Base-by-base conservation (phyloP, 2,329 filamentous ascomycete species). In the Paraphoma sp. region DNA sequence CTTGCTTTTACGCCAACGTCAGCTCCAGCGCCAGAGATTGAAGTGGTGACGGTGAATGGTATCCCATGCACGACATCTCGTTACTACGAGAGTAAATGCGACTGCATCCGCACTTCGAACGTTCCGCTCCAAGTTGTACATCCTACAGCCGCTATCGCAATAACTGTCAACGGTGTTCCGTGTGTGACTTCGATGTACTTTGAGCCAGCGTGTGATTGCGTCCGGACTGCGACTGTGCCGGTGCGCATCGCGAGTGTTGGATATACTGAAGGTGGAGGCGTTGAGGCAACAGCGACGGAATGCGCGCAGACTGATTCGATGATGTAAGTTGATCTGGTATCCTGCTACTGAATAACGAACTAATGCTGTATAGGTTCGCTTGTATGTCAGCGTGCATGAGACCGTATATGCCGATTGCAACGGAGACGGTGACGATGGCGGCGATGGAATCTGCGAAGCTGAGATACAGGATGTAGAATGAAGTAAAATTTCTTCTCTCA, bases 391-490 rank as follows among this genome's bases (percentile, higher is more conserved):
- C 47, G n/a, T 49, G 47, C 16, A 49, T 49, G 47, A 28, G 1
- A n/a, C 10, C 31, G 28, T 18, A 14, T 18, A 46, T 17, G 12
- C n/a, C 16, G 28, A 46, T 30, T 9, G 31, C 44, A 8, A 46
- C 43, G 7, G 18, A 18, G 45, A 33, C 33, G 33, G 16, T 28
- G 51, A 40, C 44, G 11, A n/a, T 18, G 3, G 17, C 44, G 10
- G 36, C 40, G 31, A 33, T 23, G 33, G 42, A 43, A 28, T 44
- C 45, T 48, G 28, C 28, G 16, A 43, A 10, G 33, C 51, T 18
- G 8, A 43, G 45, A 36, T 48, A 48, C 42, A 44, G 36, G 16
- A 36, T 45, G 80, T 29, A 36, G 6, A 7, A 3, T 36, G 33
- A 14, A 36, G 23, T 23, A 5, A 23, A 23, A 23, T 23, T 5